These are phyloP conservation scores for Paracamarosporium sp. DNA, from an alignment of 2,329 filamentous ascomycete species.

Conservation along the genomic window DNA sequence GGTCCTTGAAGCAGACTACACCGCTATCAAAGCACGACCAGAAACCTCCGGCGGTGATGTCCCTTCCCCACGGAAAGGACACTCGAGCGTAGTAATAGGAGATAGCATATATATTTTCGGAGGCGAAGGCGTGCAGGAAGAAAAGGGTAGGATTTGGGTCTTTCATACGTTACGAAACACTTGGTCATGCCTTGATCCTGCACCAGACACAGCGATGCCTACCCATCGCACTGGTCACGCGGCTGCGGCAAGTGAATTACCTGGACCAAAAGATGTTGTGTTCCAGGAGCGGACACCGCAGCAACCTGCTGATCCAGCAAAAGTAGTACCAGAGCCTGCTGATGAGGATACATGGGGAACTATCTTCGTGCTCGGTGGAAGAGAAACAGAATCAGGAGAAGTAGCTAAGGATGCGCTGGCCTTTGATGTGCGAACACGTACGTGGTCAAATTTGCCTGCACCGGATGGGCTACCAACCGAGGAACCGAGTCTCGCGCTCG, in stretches of 20 bases:
- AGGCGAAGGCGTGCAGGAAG: constrained; percentile 38
- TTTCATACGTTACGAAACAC: constrained; percentile 49
- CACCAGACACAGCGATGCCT: constrained; percentile 29
- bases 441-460: constrained; percentile 59
- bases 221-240: constrained; percentile 45
- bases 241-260: constrained; percentile 48
- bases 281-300: constrained; percentile 46
- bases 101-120: constrained; percentile 55
- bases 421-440: constrained; percentile 57
- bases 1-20: constrained; percentile 52
- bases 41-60: constrained; percentile 36
- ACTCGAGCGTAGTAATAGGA: constrained; percentile 51
- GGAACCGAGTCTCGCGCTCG: constrained; percentile 53
- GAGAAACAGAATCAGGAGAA: constrained; percentile 22
- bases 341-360: constrained; percentile 54
- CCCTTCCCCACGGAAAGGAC: constrained; percentile 49
- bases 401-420: constrained; percentile 57
- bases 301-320: constrained; percentile 49
- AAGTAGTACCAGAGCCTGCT: constrained; percentile 50
- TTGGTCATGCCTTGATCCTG: constrained; percentile 51
- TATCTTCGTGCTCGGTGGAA: constrained; percentile 60
- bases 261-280: constrained; percentile 40
- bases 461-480: constrained; percentile 47
- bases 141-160: constrained; percentile 53
- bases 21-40: constrained; percentile 40